Conservation (phyloP, 2,329 filamentous ascomycete genomes). For the Hymenoscyphus linearis region DNA sequence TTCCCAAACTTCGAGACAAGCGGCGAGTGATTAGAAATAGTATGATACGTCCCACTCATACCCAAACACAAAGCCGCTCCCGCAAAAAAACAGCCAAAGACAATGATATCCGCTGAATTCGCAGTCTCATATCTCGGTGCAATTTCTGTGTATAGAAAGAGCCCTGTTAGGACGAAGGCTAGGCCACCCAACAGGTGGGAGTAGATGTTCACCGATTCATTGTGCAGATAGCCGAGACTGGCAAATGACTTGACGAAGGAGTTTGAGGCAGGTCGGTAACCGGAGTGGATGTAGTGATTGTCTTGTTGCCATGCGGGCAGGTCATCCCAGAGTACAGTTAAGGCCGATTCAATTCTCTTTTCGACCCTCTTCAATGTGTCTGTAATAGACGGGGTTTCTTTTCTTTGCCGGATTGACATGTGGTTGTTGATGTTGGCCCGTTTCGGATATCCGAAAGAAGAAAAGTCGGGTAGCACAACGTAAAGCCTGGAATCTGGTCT, state of each 20-base stretch:
- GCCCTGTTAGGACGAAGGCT: constrained; percentile 46
- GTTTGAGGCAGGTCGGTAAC: constrained; percentile 58
- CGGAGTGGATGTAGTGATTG: constrained; percentile 63
- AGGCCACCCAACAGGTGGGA: constrained; percentile 63
- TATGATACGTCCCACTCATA: constrained; percentile 81
- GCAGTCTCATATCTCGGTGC: constrained; percentile 62
- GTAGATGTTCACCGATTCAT: constrained; percentile 63
- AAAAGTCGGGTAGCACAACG: background rate
- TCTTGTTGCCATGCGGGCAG: constrained; percentile 52
- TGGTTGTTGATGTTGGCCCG: background rate
- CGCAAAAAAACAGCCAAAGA: constrained; percentile 72
- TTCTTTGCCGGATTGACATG: constrained; percentile 28
- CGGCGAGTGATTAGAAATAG: constrained; percentile 78
- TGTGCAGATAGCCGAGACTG: constrained; percentile 59
- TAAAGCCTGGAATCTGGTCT: background rate
- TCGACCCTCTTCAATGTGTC: constrained; percentile 24
- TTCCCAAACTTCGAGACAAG: constrained; percentile 78
- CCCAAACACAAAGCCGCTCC: constrained; percentile 69
- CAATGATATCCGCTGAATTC: constrained; percentile 57
- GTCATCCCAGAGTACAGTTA: constrained; percentile 46
- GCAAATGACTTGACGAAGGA: constrained; percentile 54
- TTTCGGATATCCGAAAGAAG: background rate
- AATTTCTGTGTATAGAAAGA: constrained; percentile 52
- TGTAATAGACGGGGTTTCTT: constrained; percentile 14
- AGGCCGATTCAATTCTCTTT: constrained; percentile 33